phyloP scores from a whole-genome alignment of 192 early-diverging fungal species.

The Linnemannia zychae region DNA sequence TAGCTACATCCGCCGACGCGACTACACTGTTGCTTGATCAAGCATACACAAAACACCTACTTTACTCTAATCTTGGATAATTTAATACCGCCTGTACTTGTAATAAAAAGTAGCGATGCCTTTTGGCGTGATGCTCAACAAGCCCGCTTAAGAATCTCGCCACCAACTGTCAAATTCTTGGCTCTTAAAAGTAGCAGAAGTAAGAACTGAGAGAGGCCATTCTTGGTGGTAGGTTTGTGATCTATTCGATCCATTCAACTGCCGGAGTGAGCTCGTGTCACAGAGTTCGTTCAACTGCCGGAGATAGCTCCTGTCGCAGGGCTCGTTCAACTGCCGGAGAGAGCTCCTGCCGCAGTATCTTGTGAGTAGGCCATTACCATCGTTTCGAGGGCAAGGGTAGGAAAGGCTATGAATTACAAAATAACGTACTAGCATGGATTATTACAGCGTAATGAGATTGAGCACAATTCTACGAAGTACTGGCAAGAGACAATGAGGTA shows the following conservation, averaged over 20 bases:
- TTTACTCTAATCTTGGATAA: background rate
- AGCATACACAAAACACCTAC: background rate
- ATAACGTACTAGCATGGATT: constrained; percentile 8
- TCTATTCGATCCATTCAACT: no score
- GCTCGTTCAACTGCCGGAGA: constrained; percentile 4
- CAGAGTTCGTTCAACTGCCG: no score
- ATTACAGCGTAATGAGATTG: constrained; percentile 1
- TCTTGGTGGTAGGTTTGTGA: no score
- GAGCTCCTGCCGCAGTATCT: constrained; percentile 2
- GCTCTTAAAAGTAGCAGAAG: no score
- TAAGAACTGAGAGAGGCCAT: no score
- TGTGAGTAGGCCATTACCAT: background rate
- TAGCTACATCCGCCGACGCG: constrained; percentile 47
- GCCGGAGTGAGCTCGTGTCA: no score
- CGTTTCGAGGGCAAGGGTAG: no score
- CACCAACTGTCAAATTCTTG: no score
- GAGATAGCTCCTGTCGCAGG: constrained; percentile 9
- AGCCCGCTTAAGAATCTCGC: no score
- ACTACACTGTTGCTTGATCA: constrained; percentile 26
- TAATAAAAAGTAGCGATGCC: constrained; percentile 11
- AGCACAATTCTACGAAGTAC: background rate
- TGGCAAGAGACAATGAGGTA: constrained; percentile 9
- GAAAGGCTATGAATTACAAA: background rate
- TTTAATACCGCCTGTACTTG: background rate
- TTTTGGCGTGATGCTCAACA: background rate